phyloP scores from a whole-genome alignment of 345 rosid genomes.

The Syzygium aromaticum region DNA sequence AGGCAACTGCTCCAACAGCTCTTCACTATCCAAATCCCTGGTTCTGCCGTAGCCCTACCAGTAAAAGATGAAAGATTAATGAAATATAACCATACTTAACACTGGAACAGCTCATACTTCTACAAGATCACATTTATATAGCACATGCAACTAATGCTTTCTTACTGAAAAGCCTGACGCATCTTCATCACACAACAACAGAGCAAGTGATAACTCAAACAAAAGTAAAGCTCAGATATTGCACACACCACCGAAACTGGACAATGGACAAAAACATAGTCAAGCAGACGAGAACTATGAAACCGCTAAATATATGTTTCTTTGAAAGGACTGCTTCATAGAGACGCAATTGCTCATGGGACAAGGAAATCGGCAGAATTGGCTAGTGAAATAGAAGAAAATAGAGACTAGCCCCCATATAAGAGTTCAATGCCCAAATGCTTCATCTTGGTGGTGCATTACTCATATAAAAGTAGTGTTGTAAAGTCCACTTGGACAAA shows the following conservation, averaged over 20 bases:
- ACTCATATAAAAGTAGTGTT: neutral
- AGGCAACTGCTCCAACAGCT: constrained; percentile 81
- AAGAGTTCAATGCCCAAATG: neutral
- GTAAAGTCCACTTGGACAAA: neutral
- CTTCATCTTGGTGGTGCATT: neutral
- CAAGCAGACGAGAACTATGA: neutral
- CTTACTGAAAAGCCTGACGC: neutral
- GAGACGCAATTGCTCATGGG: neutral
- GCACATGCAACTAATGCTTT: neutral
- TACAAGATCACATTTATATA: neutral
- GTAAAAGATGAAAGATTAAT: constrained; percentile 5
- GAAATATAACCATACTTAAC: neutral
- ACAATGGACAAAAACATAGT: neutral
- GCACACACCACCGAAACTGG: neutral
- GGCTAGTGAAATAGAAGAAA: neutral
- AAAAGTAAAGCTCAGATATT: neutral
- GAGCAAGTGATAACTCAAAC: neutral
- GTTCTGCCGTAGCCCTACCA: constrained; percentile 88
- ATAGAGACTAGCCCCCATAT: neutral
- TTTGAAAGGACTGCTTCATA: neutral
- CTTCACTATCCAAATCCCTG: constrained; percentile 78
- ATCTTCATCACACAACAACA: neutral
- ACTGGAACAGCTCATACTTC: neutral
- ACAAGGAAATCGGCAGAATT: neutral
- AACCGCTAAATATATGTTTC: neutral